Conservation (phyloP, 2,329 filamentous ascomycete genomes). For the Fusarium aywerte region DNA sequence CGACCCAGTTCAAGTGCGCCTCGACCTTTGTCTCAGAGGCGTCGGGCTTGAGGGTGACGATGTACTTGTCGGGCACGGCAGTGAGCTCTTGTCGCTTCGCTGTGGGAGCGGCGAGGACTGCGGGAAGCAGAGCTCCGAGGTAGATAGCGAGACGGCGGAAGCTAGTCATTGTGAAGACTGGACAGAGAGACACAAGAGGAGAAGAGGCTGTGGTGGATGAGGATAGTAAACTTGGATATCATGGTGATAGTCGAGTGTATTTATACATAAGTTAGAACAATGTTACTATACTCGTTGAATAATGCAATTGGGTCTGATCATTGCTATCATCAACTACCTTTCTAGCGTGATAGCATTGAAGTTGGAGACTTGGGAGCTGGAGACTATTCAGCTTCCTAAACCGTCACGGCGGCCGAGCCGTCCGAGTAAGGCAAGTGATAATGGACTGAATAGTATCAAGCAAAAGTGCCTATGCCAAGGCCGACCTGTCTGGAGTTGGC, state of each 20-base stretch:
- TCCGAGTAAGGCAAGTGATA: conserved; percentile 44
- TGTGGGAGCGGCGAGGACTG: conserved; percentile 47
- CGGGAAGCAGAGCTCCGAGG: conserved; percentile 50
- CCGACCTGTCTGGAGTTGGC: conserved; percentile 14
- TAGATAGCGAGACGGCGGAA: conserved; percentile 48
- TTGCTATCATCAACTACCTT: conserved; percentile 28
- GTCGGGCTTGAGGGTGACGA: conserved; percentile 68
- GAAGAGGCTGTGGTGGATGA: conserved; percentile 19
- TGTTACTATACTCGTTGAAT: neutral
- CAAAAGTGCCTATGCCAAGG: conserved; percentile 35
- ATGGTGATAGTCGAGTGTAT: conserved; percentile 18
- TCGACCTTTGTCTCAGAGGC: conserved; percentile 57
- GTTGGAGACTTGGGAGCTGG: conserved; percentile 1
- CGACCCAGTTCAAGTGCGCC: conserved; percentile 60
- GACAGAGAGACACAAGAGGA: conserved; percentile 7
- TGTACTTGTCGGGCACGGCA: conserved; percentile 56
- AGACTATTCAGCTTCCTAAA: conserved; percentile 42
- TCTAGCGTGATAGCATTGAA: conserved; percentile 32
- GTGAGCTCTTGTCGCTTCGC: conserved; percentile 16
- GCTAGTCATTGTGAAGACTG: conserved; percentile 43
- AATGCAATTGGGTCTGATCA: conserved; percentile 7
- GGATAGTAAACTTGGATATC: conserved; percentile 17
- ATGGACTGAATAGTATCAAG: conserved; percentile 14
- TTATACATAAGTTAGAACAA: conserved; percentile 21
- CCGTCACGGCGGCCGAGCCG: conserved; percentile 28